These are phyloP conservation scores for Chlorella sp. DNA, from an alignment of 139 green algal genomes.

Conservation along the genomic window DNA sequence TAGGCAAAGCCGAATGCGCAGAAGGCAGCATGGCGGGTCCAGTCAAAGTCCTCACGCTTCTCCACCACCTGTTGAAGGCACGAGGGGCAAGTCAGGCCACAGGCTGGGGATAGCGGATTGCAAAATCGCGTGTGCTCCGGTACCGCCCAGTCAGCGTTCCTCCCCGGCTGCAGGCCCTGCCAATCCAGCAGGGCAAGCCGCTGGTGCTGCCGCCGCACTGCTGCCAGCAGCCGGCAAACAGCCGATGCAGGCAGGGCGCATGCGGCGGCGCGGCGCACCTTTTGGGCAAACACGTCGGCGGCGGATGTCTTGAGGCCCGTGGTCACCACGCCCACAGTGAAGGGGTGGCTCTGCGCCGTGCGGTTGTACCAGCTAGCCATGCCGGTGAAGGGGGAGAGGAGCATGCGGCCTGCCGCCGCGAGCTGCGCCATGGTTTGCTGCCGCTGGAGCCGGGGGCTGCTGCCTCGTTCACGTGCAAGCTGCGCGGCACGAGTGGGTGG, in stretches of 20 bases:
- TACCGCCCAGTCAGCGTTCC: too few relatives aligned
- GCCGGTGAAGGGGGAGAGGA: constrained; percentile 57
- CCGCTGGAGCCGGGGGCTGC: too few relatives aligned
- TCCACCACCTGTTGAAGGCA: constrained; percentile 84
- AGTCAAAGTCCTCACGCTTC: constrained; percentile 79
- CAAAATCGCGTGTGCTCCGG: too few relatives aligned
- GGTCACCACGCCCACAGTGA: constrained; percentile 82
- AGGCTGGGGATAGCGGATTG: too few relatives aligned
- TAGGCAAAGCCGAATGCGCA: constrained; percentile 87
- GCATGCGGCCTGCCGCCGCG: constrained; percentile 31
- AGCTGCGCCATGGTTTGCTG: constrained; percentile 35
- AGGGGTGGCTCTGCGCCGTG: constrained; percentile 64
- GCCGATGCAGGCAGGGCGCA: neutral
- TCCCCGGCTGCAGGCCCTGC: too few relatives aligned
- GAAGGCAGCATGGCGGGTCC: constrained; percentile 80
- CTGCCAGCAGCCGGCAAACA: neutral
- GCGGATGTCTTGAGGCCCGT: constrained; percentile 87
- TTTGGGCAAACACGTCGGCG: constrained; percentile 93
- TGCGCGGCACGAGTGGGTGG: neutral
- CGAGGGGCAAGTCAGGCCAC: neutral
- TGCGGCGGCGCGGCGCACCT: constrained; percentile 52
- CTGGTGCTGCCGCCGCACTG: too few relatives aligned
- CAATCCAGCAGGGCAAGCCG: too few relatives aligned
- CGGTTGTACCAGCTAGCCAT: constrained; percentile 66
- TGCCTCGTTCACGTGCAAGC: neutral